Evolutionary conservation across 2,329 filamentous ascomycete genomes (phyloP).

Genomic region (Pleurostoma richardsiae): DNA sequence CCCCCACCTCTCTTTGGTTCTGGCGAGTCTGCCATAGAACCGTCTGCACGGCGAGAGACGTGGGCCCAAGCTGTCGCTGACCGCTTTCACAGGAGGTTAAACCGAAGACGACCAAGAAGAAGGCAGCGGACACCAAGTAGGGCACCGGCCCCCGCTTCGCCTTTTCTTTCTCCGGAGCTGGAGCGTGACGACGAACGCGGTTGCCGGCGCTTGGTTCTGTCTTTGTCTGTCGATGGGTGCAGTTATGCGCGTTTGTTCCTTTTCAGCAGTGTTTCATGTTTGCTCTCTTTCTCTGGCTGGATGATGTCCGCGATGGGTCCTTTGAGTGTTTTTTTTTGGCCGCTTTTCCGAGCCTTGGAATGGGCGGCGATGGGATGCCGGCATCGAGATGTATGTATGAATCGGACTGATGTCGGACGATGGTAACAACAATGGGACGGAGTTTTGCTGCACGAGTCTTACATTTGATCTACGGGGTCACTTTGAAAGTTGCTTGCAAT

Average conservation of each 20-base stretch:
- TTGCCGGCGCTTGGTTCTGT: background rate
- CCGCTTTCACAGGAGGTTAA: slow-evolving; percentile 12
- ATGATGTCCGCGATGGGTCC: background rate
- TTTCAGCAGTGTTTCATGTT: background rate
- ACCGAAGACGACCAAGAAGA: slow-evolving; percentile 23
- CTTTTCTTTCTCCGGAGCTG: background rate
- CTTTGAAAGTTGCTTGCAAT: too few relatives aligned
- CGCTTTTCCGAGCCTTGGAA: too few relatives aligned
- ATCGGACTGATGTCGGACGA: too few relatives aligned
- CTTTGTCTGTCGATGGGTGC: slow-evolving; percentile 2
- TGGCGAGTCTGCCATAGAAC: background rate
- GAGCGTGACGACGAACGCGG: background rate
- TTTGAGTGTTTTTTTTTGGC: too few relatives aligned
- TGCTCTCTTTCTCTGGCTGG: background rate
- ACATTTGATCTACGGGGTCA: too few relatives aligned
- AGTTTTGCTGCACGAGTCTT: too few relatives aligned
- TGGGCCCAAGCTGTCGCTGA: background rate
- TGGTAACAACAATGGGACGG: too few relatives aligned
- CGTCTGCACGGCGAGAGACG: too few relatives aligned
- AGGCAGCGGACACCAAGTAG: slow-evolving; percentile 15
- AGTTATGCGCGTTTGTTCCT: background rate
- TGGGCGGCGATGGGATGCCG: too few relatives aligned
- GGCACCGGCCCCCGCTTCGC: background rate
- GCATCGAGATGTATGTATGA: too few relatives aligned
- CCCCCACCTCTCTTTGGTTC: background rate